phyloP scores from a whole-genome alignment of 169 alveolate genomes.

The Miamiensis avidus region DNA sequence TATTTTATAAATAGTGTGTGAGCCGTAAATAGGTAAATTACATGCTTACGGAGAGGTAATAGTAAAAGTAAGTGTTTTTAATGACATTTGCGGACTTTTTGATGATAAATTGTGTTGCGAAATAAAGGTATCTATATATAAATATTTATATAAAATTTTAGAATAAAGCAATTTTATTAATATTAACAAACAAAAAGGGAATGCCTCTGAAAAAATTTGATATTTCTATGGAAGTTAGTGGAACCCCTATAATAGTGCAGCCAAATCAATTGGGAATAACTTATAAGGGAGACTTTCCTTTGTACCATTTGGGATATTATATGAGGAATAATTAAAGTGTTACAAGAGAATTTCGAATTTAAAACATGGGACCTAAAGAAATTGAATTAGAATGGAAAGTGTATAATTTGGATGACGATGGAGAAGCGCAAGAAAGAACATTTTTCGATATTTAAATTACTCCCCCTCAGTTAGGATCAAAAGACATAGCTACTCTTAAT shows the following conservation, averaged over 20 bases:
- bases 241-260: slow-evolving; percentile 82
- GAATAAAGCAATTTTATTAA: neutral
- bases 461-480: slow-evolving; percentile 30
- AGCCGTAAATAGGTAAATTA: slow-evolving; percentile 80
- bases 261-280: slow-evolving; percentile 82
- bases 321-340: slow-evolving; percentile 64
- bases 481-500: slow-evolving; percentile 36
- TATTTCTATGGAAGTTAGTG: slow-evolving; percentile 72
- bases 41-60: slow-evolving; percentile 76
- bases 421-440: slow-evolving; percentile 10
- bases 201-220: slow-evolving; percentile 76
- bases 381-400: slow-evolving; percentile 82
- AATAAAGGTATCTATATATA: slow-evolving; percentile 33
- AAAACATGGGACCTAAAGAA: slow-evolving; percentile 79
- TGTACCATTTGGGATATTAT: slow-evolving; percentile 76
- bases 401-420: slow-evolving; percentile 61
- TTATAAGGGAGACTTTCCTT: slow-evolving; percentile 76
- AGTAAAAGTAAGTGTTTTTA: slow-evolving; percentile 74
- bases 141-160: no score
- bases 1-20: slow-evolving; percentile 57
- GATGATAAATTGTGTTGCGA: slow-evolving; percentile 49
- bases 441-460: slow-evolving; percentile 45
- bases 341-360: slow-evolving; percentile 64
- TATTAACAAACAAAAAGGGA: slow-evolving; percentile 49
- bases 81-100: slow-evolving; percentile 85